A percentile compares a stretch with the other conserved stretches of the same genome.
phyloP scores from a whole-genome alignment of 345 rosid species.

The Mangifera indica region DNA sequence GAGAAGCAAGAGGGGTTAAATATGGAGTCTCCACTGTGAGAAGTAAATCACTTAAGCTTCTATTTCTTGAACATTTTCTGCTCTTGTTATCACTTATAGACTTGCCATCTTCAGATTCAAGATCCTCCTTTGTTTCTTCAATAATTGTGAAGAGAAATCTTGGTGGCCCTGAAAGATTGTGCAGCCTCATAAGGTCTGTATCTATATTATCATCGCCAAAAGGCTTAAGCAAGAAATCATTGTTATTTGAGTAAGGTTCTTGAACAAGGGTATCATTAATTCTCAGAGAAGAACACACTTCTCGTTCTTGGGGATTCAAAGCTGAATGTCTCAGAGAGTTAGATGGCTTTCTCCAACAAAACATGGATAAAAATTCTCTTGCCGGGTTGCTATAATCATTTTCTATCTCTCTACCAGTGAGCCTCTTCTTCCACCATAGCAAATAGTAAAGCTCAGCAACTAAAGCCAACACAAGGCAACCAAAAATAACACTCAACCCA shows the following conservation, averaged over 20 bases:
- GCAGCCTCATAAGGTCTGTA: slow-evolving; percentile 53
- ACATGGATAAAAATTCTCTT: slow-evolving; percentile 73
- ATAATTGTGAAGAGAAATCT: slow-evolving; percentile 80
- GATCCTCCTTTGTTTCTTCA: slow-evolving; percentile 89
- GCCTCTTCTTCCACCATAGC: slow-evolving; percentile 86
- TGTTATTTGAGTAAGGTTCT: slow-evolving; percentile 40
- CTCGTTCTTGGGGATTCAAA: slow-evolving; percentile 44
- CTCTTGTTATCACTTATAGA: slow-evolving; percentile 45
- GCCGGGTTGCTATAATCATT: slow-evolving; percentile 68
- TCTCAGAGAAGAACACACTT: slow-evolving; percentile 35
- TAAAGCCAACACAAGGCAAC: slow-evolving; percentile 76
- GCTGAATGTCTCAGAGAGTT: slow-evolving; percentile 37
- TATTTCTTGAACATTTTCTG: slow-evolving; percentile 41
- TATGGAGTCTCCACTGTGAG: slow-evolving; percentile 75
- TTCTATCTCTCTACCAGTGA: slow-evolving; percentile 42
- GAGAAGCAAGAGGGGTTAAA: slow-evolving; percentile 88
- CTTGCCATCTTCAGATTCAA: slow-evolving; percentile 76
- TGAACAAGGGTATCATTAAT: slow-evolving; percentile 34
- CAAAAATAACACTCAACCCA: slow-evolving; percentile 88
- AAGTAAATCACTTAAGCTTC: slow-evolving; percentile 74
- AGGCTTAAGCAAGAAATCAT: slow-evolving; percentile 45
- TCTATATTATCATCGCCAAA: slow-evolving; percentile 41
- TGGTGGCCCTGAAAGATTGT: slow-evolving; percentile 54
- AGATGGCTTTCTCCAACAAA: slow-evolving; percentile 61
- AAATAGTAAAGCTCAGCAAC: slow-evolving; percentile 82